Conservation (phyloP, 352 stramenopile species). For the Pythium plurisporium region DNA sequence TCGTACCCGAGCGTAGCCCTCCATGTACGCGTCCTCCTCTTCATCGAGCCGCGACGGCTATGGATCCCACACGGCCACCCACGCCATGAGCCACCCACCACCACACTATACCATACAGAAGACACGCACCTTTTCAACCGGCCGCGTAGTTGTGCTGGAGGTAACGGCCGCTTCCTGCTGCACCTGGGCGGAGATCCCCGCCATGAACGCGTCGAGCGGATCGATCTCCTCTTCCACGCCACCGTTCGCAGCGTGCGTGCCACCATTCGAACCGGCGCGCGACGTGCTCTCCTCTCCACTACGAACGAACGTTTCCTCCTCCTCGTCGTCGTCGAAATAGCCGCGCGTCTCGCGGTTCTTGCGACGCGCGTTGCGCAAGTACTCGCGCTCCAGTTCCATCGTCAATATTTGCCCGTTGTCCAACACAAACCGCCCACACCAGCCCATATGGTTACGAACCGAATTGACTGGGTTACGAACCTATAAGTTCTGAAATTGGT, state of each 20-base stretch:
- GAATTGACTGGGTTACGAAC: neutral
- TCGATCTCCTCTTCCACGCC: conserved; percentile 84
- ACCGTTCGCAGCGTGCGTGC: neutral
- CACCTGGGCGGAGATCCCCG: conserved; percentile 69
- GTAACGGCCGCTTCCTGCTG: conserved; percentile 64
- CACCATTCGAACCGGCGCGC: neutral
- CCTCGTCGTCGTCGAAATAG: conserved; percentile 73
- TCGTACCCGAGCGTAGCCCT: conserved; percentile 27
- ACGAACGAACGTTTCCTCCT: conserved; percentile 21
- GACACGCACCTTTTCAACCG: neutral
- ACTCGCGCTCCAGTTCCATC: conserved; percentile 30
- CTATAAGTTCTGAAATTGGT: conserved; percentile 1
- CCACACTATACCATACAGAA: no score
- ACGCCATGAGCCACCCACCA: no score
- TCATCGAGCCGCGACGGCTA: conserved; percentile 26
- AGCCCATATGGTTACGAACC: neutral
- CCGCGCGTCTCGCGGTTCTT: conserved; percentile 35
- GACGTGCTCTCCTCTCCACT: neutral
- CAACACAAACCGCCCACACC: neutral
- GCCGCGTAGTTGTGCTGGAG: conserved; percentile 44
- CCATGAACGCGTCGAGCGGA: conserved; percentile 86
- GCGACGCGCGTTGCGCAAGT: conserved; percentile 51
- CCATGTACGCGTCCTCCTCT: conserved; percentile 27
- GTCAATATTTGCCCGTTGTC: neutral
- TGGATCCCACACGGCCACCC: neutral